A percentile compares a stretch with the other conserved stretches of the same genome.
Evolutionary conservation across 805 yeast genomes (phyloP).

Genomic region (Lipomyces starkeyi): DNA sequence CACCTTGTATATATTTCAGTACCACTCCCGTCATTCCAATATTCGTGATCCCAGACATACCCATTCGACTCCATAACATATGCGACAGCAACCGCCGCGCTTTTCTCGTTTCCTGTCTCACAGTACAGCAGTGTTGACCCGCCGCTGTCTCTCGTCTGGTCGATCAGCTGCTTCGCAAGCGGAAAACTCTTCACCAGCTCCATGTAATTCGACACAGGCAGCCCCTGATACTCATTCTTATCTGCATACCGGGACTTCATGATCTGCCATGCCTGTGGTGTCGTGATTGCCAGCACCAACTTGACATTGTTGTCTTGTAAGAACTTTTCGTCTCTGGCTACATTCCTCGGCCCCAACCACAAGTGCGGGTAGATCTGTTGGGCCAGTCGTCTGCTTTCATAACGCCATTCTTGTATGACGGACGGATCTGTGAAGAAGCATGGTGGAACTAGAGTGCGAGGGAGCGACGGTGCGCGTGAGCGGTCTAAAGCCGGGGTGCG

Average conservation of each 20-base stretch:
- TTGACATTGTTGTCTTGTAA: slow-evolving; percentile 49
- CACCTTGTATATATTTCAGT: slow-evolving; percentile 10
- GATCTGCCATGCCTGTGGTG: slow-evolving; percentile 27
- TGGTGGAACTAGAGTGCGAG: slow-evolving; percentile 41
- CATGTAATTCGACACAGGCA: slow-evolving; percentile 16
- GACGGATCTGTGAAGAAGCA: slow-evolving; percentile 41
- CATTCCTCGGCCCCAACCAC: slow-evolving; percentile 56
- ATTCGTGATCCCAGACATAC: slow-evolving; percentile 18
- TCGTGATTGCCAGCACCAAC: slow-evolving; percentile 21
- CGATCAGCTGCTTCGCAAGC: slow-evolving; percentile 18
- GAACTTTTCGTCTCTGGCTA: slow-evolving; percentile 50
- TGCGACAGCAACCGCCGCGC: slow-evolving; percentile 45
- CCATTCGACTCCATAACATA: slow-evolving; percentile 40
- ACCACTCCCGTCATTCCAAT: background rate
- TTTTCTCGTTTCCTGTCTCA: slow-evolving; percentile 46
- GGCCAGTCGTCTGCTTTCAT: slow-evolving; percentile 48
- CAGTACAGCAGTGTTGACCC: slow-evolving; percentile 42
- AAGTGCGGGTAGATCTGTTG: slow-evolving; percentile 52
- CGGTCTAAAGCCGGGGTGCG: slow-evolving; percentile 27
- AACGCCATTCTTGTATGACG: slow-evolving; percentile 42
- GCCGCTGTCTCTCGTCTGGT: slow-evolving; percentile 11
- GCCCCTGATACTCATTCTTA: slow-evolving; percentile 8
- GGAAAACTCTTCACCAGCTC: slow-evolving; percentile 29
- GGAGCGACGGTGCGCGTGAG: slow-evolving; percentile 25
- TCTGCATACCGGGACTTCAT: slow-evolving; percentile 20